A percentile compares a stretch with the other conserved stretches of the same genome.
Evolutionary conservation across 192 early-diverging fungal species (phyloP).

Genomic region (Backusella luteola): DNA sequence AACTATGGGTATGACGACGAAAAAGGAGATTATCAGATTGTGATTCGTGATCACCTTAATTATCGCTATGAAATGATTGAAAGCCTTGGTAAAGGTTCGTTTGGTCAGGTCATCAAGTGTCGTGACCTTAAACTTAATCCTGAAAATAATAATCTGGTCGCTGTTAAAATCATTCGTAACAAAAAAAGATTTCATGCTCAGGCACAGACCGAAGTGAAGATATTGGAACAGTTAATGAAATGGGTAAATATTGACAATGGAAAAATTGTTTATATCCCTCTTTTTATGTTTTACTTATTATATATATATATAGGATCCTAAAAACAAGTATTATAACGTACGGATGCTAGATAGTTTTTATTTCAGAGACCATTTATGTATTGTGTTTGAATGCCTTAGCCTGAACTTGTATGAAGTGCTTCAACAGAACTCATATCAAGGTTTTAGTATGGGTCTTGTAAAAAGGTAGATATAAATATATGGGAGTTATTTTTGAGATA

Average conservation of each 20-base stretch:
- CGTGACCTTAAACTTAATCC: constrained; percentile 74
- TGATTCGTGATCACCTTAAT: constrained; percentile 80
- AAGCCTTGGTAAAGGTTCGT: constrained; percentile 91
- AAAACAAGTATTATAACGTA: constrained; percentile 72
- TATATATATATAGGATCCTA: constrained; percentile 60
- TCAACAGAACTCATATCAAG: constrained; percentile 86
- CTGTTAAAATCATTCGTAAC: constrained; percentile 95
- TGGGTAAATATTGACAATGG: constrained; percentile 52
- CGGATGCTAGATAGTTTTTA: constrained; percentile 90
- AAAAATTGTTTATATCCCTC: background rate
- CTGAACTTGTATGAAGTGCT: constrained; percentile 97
- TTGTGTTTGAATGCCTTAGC: constrained; percentile 90
- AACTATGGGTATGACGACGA: constrained; percentile 85
- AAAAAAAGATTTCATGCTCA: constrained; percentile 96
- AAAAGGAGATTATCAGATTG: constrained; percentile 88
- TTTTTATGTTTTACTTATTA: background rate
- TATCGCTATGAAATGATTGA: constrained; percentile 94
- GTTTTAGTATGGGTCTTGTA: constrained; percentile 76
- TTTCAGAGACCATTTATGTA: constrained; percentile 94
- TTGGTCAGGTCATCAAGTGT: constrained; percentile 93
- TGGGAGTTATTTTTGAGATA: background rate
- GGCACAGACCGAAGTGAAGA: constrained; percentile 92
- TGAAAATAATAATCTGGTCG: constrained; percentile 75
- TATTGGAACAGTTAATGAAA: constrained; percentile 76
- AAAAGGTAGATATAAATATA: constrained; percentile 43